These are phyloP conservation scores for Tetrahymena borealis DNA, from an alignment of 73 alveolate species.

Conservation along the genomic window DNA sequence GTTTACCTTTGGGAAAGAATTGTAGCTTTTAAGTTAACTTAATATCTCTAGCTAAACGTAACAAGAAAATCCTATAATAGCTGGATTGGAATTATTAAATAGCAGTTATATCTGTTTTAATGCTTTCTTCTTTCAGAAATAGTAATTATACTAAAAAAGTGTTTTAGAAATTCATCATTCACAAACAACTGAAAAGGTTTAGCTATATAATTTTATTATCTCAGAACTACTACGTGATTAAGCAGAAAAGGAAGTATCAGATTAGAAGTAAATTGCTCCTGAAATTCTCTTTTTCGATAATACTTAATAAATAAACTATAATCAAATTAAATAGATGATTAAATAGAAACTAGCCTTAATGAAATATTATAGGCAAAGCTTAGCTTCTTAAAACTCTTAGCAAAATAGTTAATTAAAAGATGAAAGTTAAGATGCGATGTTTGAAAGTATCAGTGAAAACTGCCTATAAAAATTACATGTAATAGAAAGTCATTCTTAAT, in stretches of 20 bases:
- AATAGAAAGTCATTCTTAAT: not conserved
- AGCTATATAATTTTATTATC: not conserved
- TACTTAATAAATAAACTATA: not conserved
- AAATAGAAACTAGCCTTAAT: not conserved
- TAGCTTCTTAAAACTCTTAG: not conserved
- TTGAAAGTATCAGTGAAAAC: not conserved
- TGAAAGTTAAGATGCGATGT: not conserved
- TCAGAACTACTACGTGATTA: not conserved
- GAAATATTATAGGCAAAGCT: not conserved
- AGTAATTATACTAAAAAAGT: not conserved
- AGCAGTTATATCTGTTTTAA: not conserved
- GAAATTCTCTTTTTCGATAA: not conserved
- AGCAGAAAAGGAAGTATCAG: not conserved
- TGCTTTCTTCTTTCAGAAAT: not conserved
- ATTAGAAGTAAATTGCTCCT: not conserved
- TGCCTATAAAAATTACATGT: not conserved
- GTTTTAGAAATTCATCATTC: not conserved
- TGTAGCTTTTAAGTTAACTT: not conserved
- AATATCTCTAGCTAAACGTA: not conserved
- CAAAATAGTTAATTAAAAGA: not conserved
- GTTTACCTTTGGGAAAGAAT: not conserved
- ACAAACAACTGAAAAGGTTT: not conserved
- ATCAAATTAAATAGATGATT: not conserved
- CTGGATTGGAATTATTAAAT: not conserved
- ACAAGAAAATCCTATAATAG: not conserved